These are phyloP conservation scores for Tetracladium setigerum DNA, from an alignment of 495 filamentous ascomycete genomes.

Conservation along the genomic window DNA sequence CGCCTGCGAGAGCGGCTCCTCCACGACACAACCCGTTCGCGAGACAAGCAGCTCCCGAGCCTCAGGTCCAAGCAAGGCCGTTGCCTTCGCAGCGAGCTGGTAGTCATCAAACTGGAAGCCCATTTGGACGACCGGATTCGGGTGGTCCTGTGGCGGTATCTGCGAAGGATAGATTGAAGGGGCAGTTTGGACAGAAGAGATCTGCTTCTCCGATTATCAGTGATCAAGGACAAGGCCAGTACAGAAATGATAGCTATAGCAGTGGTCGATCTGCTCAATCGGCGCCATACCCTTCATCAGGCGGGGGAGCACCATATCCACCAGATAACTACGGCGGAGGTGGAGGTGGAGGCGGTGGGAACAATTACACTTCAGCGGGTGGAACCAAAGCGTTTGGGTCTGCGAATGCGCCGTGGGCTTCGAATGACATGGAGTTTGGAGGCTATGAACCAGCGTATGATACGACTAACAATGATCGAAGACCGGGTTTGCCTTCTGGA, in stretches of 20 bases:
- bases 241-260: constrained; percentile 20
- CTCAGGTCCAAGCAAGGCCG: constrained; percentile 44
- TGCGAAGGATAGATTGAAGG: constrained; percentile 63
- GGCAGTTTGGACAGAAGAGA: constrained; percentile 50
- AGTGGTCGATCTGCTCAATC: constrained; percentile 12
- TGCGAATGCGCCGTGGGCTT: constrained; percentile 39
- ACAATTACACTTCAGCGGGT: constrained; percentile 1
- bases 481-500: constrained; percentile 17
- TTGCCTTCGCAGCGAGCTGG: constrained; percentile 64
- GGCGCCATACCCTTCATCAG: constrained; percentile 13
- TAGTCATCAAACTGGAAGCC: constrained; percentile 53
- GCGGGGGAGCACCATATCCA: constrained; percentile 27
- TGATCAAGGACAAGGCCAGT: constrained; percentile 18
- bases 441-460: constrained; percentile 29
- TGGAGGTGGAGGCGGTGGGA: constrained; percentile 11
- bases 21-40: constrained; percentile 20
- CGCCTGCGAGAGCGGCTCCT: constrained; percentile 19
- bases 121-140: constrained; percentile 29
- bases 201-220: constrained; percentile 25
- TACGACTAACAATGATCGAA: not conserved
- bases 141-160: constrained; percentile 13
- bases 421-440: constrained; percentile 30
- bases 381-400: constrained; percentile 36
- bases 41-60: constrained; percentile 23
- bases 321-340: constrained; percentile 20